Percentiles rank a stretch among this genome's conserved stretches.
Evolutionary conservation across 73 alveolate genomes (phyloP).

Genomic region (Paramecium primaurelia): DNA sequence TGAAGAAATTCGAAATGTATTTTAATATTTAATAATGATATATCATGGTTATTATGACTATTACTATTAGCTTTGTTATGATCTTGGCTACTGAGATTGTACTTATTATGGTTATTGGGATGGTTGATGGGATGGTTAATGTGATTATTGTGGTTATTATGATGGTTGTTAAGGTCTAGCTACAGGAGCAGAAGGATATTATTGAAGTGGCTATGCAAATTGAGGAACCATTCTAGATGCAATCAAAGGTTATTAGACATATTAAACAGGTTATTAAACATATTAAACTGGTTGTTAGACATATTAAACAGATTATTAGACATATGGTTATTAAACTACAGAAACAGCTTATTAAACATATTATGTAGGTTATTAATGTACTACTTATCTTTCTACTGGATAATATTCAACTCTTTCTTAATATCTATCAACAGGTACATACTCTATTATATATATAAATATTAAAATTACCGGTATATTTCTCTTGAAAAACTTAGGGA

Average conservation of each 20-base stretch:
- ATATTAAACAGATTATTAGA: slow-evolving; percentile 19
- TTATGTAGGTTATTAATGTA: not conserved
- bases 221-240: not conserved
- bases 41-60: not conserved
- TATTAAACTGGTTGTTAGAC: not conserved
- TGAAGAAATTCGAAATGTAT: not conserved
- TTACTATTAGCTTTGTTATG: not conserved
- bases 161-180: not conserved
- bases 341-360: slow-evolving; percentile 12
- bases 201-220: not conserved
- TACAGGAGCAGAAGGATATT: not conserved
- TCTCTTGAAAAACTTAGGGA: slow-evolving; percentile 60
- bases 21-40: not conserved
- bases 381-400: slow-evolving; percentile 52
- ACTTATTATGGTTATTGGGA: not conserved
- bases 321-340: slow-evolving; percentile 15
- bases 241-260: not conserved
- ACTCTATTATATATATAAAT: not conserved
- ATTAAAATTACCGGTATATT: slow-evolving; percentile 31
- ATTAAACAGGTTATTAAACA: not conserved
- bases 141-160: not conserved
- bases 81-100: not conserved
- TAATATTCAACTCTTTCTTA: slow-evolving; percentile 44
- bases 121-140: slow-evolving; percentile 30
- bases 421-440: slow-evolving; percentile 49